phyloP scores from a whole-genome alignment of 2,329 filamentous ascomycete genomes.

The Cytospora mali region DNA sequence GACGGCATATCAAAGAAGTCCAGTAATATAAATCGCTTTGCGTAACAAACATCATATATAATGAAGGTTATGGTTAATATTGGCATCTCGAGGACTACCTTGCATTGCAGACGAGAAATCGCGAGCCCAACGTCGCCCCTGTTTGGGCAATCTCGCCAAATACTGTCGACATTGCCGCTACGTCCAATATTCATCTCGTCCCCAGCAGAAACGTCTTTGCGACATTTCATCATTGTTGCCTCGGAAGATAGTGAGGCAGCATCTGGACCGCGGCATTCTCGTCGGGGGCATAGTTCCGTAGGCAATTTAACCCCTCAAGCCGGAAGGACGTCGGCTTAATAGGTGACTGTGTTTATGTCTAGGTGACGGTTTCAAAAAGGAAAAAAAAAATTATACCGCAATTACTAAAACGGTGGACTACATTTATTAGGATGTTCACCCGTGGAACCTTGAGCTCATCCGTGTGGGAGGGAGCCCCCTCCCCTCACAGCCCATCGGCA shows the following conservation, averaged over 20 bases:
- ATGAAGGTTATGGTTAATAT: not conserved
- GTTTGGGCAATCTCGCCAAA: conserved; percentile 22
- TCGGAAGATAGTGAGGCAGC: not conserved
- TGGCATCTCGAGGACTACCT: not conserved
- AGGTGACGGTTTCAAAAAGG: not conserved
- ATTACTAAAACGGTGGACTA: not conserved
- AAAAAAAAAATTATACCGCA: not conserved
- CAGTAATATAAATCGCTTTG: not conserved
- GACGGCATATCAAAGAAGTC: not conserved
- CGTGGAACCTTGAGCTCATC: not conserved
- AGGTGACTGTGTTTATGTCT: too few species aligned
- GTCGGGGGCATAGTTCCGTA: not conserved
- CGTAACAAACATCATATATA: not conserved
- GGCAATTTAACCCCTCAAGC: not conserved
- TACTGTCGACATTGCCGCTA: conserved; percentile 1
- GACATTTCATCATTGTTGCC: not conserved
- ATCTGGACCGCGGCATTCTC: not conserved
- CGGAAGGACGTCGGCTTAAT: not conserved
- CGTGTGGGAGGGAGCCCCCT: not conserved
- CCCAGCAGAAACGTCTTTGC: not conserved
- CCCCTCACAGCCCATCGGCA: not conserved
- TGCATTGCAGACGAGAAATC: not conserved
- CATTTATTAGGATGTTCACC: not conserved
- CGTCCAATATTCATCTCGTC: not conserved
- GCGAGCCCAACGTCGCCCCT: conserved; percentile 1